Evolutionary conservation across 257 asterid genomes (phyloP).

Genomic region (Solanum rostratum): DNA sequence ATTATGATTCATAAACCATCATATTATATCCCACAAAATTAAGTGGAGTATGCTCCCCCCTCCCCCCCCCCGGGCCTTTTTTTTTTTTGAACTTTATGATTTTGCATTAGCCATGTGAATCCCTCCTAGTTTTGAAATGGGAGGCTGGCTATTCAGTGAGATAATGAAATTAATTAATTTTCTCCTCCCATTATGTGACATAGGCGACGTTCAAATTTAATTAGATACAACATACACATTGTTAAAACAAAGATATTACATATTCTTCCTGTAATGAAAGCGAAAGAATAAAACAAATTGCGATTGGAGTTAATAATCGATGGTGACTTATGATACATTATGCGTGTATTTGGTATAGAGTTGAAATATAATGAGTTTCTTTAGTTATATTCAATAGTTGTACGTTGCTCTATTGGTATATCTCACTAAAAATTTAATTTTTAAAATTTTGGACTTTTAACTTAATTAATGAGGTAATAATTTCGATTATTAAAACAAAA

Average conservation of each 20-base stretch:
- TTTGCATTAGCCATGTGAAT: background rate
- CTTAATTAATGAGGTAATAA: no score
- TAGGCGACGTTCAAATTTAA: no score
- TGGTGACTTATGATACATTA: no score
- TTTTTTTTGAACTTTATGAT: background rate
- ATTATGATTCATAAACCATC: background rate
- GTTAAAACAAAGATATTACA: background rate
- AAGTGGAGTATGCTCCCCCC: background rate
- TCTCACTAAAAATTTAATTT: no score
- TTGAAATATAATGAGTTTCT: no score
- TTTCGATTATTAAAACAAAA: no score
- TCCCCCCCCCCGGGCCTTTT: background rate
- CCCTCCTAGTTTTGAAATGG: background rate
- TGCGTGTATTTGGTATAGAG: no score
- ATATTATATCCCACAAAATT: background rate
- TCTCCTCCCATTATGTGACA: background rate
- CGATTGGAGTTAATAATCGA: background rate
- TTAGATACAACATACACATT: no score
- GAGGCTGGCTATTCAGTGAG: background rate
- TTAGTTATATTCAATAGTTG: no score
- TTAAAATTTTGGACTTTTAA: no score
- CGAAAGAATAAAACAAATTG: background rate
- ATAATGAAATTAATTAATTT: background rate
- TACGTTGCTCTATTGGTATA: no score
- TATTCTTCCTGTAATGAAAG: no score